Percentiles rank a stretch among this genome's conserved stretches.
Evolutionary conservation across 1,284 basidiomycete genomes (phyloP).

Genomic region (Trametes versicolor): DNA sequence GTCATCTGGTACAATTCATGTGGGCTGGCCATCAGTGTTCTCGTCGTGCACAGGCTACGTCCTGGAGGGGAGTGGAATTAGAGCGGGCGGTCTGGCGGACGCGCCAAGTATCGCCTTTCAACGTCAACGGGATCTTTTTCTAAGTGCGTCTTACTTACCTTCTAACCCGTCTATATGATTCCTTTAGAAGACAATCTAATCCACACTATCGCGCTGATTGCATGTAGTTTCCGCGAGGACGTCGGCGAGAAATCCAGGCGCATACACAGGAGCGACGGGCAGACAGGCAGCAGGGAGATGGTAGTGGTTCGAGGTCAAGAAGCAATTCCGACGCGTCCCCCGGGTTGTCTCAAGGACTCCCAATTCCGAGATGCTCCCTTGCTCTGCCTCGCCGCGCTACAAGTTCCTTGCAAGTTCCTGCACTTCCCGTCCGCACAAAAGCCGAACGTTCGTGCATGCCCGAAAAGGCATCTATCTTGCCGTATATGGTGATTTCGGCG

Average conservation of each 20-base stretch:
- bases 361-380: conserved; percentile 11
- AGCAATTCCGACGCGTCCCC: conserved; percentile 22
- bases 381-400: neutral
- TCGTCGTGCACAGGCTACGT: neutral
- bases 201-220: neutral
- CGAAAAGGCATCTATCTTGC: conserved; percentile 12
- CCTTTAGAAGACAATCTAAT: neutral
- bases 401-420: conserved; percentile 11
- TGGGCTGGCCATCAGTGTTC: neutral
- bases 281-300: conserved; percentile 19
- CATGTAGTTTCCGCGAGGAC: neutral
- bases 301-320: conserved; percentile 28
- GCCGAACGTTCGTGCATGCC: conserved; percentile 21
- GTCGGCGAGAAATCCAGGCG: neutral
- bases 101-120: neutral
- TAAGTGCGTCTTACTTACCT: conserved; percentile 13
- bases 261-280: neutral
- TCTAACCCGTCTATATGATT: neutral
- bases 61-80: conserved; percentile 12
- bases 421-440: conserved; percentile 24
- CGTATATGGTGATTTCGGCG: conserved; percentile 11
- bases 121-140: neutral
- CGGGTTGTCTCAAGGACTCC: conserved; percentile 9
- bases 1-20: neutral
- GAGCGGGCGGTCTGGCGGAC: conserved; percentile 7